Evolutionary conservation across 75 land plant genomes (phyloP).

Genomic region (Cunninghamia lanceolata): DNA sequence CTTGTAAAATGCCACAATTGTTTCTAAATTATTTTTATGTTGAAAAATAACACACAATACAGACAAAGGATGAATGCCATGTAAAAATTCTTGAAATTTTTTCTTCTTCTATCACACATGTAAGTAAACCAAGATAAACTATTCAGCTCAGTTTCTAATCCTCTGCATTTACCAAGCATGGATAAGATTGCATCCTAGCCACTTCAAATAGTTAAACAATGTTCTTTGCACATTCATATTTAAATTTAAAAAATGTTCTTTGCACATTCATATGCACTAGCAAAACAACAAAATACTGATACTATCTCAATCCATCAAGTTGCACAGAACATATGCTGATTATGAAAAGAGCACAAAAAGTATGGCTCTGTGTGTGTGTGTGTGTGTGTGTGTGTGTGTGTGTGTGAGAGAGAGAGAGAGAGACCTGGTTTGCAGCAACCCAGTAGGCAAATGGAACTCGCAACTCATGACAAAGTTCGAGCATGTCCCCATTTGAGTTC

Average conservation of each 20-base stretch:
- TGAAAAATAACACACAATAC: neutral
- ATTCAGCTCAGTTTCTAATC: neutral
- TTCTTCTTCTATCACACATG: neutral
- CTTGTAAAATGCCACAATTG: neutral
- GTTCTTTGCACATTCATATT: neutral
- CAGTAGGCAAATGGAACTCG: slow-evolving; percentile 73
- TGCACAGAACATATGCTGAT: neutral
- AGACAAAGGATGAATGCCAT: neutral
- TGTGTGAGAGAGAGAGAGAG: neutral
- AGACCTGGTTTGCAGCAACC: slow-evolving; percentile 75
- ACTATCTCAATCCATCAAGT: neutral
- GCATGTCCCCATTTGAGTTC: slow-evolving; percentile 78
- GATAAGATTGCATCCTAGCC: neutral
- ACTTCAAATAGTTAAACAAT: neutral
- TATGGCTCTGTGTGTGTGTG: too few relatives aligned
- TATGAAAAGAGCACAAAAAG: neutral
- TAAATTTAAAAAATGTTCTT: neutral
- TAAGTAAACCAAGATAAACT: neutral
- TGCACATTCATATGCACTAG: neutral
- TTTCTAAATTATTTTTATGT: neutral
- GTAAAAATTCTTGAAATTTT: neutral
- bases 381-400: neutral
- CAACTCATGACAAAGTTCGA: slow-evolving; percentile 83
- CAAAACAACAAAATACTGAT: neutral
- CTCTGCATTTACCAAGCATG: neutral